Base-by-base conservation (phyloP, 2,329 filamentous ascomycete genomes). In the Colletotrichum cereale region DNA sequence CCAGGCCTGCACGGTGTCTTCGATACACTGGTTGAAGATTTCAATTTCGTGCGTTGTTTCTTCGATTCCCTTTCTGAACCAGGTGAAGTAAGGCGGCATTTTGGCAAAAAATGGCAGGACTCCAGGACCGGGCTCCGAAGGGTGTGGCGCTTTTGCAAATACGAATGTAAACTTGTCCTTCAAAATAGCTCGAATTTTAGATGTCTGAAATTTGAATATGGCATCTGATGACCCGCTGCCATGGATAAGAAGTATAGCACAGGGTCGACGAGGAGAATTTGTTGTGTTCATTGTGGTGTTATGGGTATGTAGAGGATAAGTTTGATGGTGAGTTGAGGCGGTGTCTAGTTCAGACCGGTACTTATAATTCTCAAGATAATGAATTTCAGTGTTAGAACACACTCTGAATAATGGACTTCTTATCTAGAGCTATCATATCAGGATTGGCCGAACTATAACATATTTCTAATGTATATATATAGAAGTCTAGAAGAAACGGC, bases 121-220 rank as follows among this genome's bases (percentile, higher is more conserved):
- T 31, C 50, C 62, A n/a, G 62, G 62, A 12, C 62, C 62, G 26
- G 62, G 62, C 36, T 55, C 62, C 2, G 62, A 53, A 34, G 50
- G 3, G 12, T 64, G 62, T 21, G 62, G 62, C 11, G 48, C 62
- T 40, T 38, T 55, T 29, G 62, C 62, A 26, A 64, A 64, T 18
- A 64, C 26, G 36, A 64, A 64, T 31, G 48, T 40, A 21, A 64
- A 64, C 21, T 55, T 40, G n/a, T 64, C 62, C 34, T 64, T 64
- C 48, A 64, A 26, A 24, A 16, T 1, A 31, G 62, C 62, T 3
- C 62, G 62, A n/a, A 64, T 42, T n/a, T 38, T 53, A 26, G 62
- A 53, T 1, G 36, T 53, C 24, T 64, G 62, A 1, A 64, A 64
- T 40, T 53, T 53, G 42, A 53, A 64, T 55, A 64, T 64, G n/a